Evolutionary conservation across 179 eudicot genomes (phyloP).

Genomic region (Vitellaria paradoxa): DNA sequence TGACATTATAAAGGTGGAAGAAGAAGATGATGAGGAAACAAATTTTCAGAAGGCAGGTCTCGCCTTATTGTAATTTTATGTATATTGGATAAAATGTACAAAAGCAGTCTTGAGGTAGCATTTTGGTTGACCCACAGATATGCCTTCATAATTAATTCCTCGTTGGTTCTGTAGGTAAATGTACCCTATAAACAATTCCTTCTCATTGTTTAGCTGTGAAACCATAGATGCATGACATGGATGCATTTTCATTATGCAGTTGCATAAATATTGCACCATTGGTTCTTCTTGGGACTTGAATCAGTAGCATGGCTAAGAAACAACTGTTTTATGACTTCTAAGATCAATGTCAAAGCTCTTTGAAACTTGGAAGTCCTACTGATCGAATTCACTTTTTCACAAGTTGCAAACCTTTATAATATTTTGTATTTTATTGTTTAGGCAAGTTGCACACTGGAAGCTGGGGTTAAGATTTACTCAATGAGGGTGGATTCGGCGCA

Average conservation of each 20-base stretch:
- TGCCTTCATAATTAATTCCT: not conserved
- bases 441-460: conserved; percentile 98
- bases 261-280: not conserved
- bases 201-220: not conserved
- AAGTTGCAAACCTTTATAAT: not conserved
- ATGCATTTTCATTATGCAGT: not conserved
- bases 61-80: not conserved
- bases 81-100: not conserved
- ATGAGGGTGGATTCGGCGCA: conserved; percentile 93
- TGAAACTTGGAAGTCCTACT: not conserved
- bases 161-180: not conserved
- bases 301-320: not conserved
- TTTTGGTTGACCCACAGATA: not conserved
- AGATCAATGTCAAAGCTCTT: not conserved
- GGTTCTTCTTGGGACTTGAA: not conserved
- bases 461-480: conserved; percentile 93
- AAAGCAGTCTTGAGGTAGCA: too few species aligned
- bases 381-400: not conserved
- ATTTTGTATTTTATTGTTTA: conserved; percentile 21
- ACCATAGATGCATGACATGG: not conserved
- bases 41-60: conserved; percentile 13
- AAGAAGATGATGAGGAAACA: conserved; percentile 7
- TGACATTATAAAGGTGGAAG: conserved; percentile 16
- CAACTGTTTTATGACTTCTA: not conserved
- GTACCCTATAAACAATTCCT: not conserved